Base-by-base conservation (phyloP, 345 rosid species). In the Melaleuca alternifolia region DNA sequence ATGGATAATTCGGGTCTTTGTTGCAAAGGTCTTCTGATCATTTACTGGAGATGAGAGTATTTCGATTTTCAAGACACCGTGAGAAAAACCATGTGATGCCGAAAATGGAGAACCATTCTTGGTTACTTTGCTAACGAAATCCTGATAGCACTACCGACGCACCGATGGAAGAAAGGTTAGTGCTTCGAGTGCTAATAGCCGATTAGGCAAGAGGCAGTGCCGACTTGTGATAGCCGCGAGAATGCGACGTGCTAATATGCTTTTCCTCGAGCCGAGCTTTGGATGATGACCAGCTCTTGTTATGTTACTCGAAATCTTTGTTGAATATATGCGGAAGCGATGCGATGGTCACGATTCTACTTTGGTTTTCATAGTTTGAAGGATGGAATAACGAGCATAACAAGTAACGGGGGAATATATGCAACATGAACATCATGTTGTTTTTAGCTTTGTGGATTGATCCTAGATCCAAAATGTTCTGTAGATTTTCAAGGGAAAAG, bases 181-280 rank as follows among this genome's bases (percentile, higher is more conserved):
- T 3, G 0, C 0, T 0, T 10, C 1, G 11, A 2, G 9, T 9
- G 11, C 21, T 9, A 2, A 53, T 9, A 1, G 6, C 21, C 18
- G 0, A 33, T 30, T 2, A 0, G 1, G 1, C 41, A 65, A 4
- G 0, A 18, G 3, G 16, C 21, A 21, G 54, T 18, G 54, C 12
- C 12, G 4, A 4, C 7, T 71, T 33, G 1, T 71, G 79, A 71
- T 33, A 5, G 20, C 16, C 18, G 79, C 10, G 46, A 33, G 77
- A 4, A 33, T 3, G 46, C 2, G 2, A 33, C 1, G 4, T 10
- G n/a, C n/a, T 21, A 21, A 24, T 24, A 3, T 21, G 57, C 57
- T 9, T 5, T 23, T 65, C 21, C 11, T 16, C 6, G 6, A 8
- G 44, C 77, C 6, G 6, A 8, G 44, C 77, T 16, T 33, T 16